Evolutionary conservation across 2,329 filamentous ascomycete species (phyloP).

Genomic region (Lojkania enalia): DNA sequence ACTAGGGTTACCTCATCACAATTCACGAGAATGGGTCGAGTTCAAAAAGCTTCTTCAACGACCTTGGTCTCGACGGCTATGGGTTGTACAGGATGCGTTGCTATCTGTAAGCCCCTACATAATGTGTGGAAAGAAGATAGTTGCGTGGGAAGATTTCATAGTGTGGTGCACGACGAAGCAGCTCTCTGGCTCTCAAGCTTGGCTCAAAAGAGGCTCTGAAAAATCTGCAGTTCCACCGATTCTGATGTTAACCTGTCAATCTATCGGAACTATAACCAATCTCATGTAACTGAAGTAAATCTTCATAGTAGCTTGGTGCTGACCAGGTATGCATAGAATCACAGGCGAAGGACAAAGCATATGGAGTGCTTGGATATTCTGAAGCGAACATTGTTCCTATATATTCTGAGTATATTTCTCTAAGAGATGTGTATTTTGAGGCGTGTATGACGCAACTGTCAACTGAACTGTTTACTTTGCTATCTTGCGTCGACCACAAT

Average conservation of each 20-base stretch:
- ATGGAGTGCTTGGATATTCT: constrained; percentile 27
- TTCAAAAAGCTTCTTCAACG: constrained; percentile 20
- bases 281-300: too few relatives aligned
- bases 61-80: constrained; percentile 27
- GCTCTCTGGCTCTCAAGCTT: constrained; percentile 15
- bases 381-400: constrained; percentile 15
- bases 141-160: constrained; percentile 26
- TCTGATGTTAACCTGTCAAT: too few relatives aligned
- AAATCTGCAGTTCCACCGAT: too few relatives aligned
- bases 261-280: too few relatives aligned
- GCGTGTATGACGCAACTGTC: constrained; percentile 18
- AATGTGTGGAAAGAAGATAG: constrained; percentile 20
- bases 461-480: constrained; percentile 10
- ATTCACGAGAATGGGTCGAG: constrained; percentile 18
- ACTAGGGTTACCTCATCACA: constrained; percentile 16
- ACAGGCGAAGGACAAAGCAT: constrained; percentile 30
- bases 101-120: constrained; percentile 22
- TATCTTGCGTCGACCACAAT: constrained; percentile 30
- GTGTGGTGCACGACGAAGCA: constrained; percentile 20
- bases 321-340: constrained; percentile 28
- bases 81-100: constrained; percentile 30
- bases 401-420: constrained; percentile 16
- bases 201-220: constrained; percentile 10
- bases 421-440: constrained; percentile 24
- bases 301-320: constrained; percentile 22